Conservation (phyloP, 805 yeast genomes). For the Torulaspora delbrueckii region DNA sequence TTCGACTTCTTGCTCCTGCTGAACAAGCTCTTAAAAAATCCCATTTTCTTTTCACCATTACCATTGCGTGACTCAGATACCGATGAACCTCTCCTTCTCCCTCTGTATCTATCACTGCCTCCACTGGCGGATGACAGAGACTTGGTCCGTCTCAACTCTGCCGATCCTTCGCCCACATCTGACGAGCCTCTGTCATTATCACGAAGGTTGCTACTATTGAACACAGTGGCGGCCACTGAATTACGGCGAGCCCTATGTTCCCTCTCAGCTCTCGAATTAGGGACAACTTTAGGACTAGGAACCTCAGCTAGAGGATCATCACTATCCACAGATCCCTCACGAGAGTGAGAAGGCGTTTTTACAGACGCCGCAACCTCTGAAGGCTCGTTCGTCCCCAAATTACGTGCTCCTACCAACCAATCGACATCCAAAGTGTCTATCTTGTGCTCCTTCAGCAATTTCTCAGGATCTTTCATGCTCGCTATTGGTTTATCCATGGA, state of each 20-base stretch:
- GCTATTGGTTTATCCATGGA: neutral
- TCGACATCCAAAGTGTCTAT: conserved; percentile 28
- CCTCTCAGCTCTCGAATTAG: neutral
- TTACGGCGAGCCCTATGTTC: conserved; percentile 2
- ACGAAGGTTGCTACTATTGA: neutral
- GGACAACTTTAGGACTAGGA: neutral
- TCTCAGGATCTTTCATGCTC: conserved; percentile 17
- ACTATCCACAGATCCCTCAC: conserved; percentile 11
- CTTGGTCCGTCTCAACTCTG: conserved; percentile 29
- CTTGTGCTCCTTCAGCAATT: conserved; percentile 21
- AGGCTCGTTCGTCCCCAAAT: conserved; percentile 8
- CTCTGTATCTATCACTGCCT: neutral
- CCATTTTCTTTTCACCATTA: conserved; percentile 29
- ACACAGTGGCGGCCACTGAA: conserved; percentile 4
- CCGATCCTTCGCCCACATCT: neutral
- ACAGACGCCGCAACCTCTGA: conserved; percentile 1
- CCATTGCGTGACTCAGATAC: conserved; percentile 8
- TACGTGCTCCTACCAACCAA: conserved; percentile 28
- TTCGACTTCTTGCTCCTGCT: conserved; percentile 23
- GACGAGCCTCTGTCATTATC: neutral
- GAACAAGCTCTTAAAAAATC: conserved; percentile 38
- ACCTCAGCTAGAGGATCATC: conserved; percentile 8
- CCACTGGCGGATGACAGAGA: conserved; percentile 30
- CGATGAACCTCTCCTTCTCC: conserved; percentile 9
- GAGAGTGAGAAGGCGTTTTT: neutral